Percentiles rank a stretch among this genome's conserved stretches.
Conservation (phyloP, 495 filamentous ascomycete genomes). For the Tuber melanosporum region DNA sequence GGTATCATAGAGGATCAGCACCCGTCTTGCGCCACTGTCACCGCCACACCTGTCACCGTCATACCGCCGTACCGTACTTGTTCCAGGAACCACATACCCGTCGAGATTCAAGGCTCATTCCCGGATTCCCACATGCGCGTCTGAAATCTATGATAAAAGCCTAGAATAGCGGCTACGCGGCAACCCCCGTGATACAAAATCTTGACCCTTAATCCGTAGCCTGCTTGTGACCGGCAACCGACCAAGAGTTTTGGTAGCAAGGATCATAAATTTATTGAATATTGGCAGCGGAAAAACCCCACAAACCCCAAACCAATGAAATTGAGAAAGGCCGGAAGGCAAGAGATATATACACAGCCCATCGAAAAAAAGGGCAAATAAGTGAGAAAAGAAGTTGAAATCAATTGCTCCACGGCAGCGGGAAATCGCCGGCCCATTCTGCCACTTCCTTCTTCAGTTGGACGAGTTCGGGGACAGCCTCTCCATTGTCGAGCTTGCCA, state of each 20-base stretch:
- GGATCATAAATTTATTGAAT: background rate
- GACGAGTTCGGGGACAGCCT: slow-evolving; percentile 77
- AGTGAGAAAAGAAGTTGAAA: slow-evolving; percentile 28
- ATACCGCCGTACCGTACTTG: too few species aligned
- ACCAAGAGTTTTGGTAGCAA: background rate
- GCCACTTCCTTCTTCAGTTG: slow-evolving; percentile 82
- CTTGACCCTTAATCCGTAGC: background rate
- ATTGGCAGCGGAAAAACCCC: background rate
- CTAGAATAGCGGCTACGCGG: background rate
- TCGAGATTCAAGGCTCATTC: background rate
- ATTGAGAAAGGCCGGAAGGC: background rate
- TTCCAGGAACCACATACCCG: background rate
- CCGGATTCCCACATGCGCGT: background rate
- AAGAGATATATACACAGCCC: background rate
- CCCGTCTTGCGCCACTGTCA: background rate
- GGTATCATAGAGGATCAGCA: background rate
- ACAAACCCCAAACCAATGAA: background rate
- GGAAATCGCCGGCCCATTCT: slow-evolving; percentile 92
- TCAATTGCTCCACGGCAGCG: slow-evolving; percentile 68
- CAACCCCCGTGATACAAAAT: background rate
- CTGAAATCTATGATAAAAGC: background rate
- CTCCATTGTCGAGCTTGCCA: slow-evolving; percentile 73
- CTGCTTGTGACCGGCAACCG: background rate
- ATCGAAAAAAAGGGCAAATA: background rate
- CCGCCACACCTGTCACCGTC: background rate